Conservation (phyloP, 1,139 yeast species). For the Suhomyces wounanorum region DNA sequence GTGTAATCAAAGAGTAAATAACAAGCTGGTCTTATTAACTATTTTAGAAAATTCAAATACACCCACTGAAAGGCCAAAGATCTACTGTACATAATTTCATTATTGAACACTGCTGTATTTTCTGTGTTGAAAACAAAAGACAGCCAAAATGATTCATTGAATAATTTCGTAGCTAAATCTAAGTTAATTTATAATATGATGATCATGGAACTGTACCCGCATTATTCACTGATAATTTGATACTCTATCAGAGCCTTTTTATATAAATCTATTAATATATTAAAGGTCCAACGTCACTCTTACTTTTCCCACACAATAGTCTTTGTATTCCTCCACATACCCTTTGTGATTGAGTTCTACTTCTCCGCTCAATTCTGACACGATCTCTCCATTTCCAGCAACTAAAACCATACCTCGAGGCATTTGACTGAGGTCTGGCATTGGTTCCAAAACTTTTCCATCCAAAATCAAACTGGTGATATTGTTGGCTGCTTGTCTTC, state of each 20-base stretch:
- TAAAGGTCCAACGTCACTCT: constrained; percentile 25
- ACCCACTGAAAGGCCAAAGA: too few species aligned
- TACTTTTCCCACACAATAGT: constrained; percentile 34
- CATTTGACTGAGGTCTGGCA: constrained; percentile 36
- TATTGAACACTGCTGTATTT: too few species aligned
- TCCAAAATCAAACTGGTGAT: constrained; percentile 34
- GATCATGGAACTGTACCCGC: too few species aligned
- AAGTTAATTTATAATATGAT: too few species aligned
- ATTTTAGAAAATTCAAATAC: not conserved
- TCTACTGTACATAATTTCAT: too few species aligned
- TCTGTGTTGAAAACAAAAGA: too few species aligned
- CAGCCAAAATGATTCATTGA: too few species aligned
- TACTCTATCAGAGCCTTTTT: not conserved
- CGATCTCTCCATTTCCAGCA: constrained; percentile 44
- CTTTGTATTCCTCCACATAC: constrained; percentile 44
- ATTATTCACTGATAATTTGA: not conserved
- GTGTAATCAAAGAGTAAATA: not conserved
- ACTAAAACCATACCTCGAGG: constrained; percentile 49
- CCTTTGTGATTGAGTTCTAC: constrained; percentile 38
- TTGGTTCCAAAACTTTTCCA: constrained; percentile 34
- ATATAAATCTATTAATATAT: not conserved
- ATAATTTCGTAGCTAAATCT: too few species aligned
- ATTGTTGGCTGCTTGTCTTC: constrained; percentile 45
- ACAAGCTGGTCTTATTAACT: not conserved
- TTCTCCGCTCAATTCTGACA: constrained; percentile 40